Percentiles rank a stretch among this genome's conserved stretches.
These are phyloP conservation scores for Neocatenulostroma microsporum DNA, from an alignment of 2,329 filamentous ascomycete species.

Conservation along the genomic window DNA sequence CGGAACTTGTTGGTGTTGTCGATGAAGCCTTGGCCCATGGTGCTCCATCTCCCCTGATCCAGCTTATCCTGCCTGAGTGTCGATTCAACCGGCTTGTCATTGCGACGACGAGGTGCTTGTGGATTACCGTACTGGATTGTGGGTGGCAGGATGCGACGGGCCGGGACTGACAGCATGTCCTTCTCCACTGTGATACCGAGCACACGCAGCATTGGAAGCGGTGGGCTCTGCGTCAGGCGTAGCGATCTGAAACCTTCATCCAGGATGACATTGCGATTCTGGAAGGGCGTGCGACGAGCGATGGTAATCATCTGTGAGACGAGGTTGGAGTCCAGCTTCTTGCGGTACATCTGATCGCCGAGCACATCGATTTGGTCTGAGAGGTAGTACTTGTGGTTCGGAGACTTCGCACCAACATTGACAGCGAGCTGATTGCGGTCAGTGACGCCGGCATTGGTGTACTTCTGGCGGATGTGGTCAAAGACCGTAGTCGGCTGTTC, in stretches of 20 bases:
- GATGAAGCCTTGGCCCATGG: too few species aligned
- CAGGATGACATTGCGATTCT: background rate
- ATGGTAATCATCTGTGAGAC: background rate
- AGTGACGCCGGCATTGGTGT: too few species aligned
- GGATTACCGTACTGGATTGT: background rate
- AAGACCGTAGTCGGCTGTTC: too few species aligned
- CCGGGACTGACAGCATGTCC: background rate
- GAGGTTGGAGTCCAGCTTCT: background rate
- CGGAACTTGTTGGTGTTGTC: too few species aligned
- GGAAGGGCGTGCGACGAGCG: background rate
- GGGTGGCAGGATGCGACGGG: background rate
- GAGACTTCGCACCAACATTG: constrained; percentile 1
- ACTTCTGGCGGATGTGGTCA: too few species aligned
- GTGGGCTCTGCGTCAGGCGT: too few species aligned
- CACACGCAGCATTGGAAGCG: background rate
- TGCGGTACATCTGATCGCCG: constrained; percentile 2
- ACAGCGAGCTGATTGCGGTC: background rate
- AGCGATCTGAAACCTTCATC: background rate
- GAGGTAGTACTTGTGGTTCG: constrained; percentile 4
- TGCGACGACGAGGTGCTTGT: too few species aligned
- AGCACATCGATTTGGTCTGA: constrained; percentile 1
- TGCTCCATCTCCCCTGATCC: too few species aligned
- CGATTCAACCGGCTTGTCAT: too few species aligned
- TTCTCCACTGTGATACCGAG: background rate
- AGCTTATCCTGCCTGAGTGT: too few species aligned